A percentile compares a stretch with the other conserved stretches of the same genome.
These are phyloP conservation scores for Magnolia changhungtana DNA, from an alignment of 164 flowering plant species.

Conservation along the genomic window DNA sequence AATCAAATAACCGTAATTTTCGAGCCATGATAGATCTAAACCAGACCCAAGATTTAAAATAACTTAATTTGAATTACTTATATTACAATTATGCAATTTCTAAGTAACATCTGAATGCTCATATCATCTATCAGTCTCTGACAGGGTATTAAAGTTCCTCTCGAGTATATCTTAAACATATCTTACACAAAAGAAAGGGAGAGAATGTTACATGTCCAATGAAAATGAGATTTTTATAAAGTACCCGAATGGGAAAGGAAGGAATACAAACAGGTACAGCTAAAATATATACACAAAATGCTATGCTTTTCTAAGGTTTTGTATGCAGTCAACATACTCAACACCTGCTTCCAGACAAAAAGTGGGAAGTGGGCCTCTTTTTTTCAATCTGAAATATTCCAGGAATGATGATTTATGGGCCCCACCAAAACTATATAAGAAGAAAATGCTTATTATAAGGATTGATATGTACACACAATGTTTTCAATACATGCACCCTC, in stretches of 20 bases:
- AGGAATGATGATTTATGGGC: constrained; percentile 47
- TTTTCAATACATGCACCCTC: too few relatives aligned
- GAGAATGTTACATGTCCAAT: not conserved
- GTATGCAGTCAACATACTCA: constrained; percentile 32
- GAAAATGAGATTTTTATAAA: not conserved
- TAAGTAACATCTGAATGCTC: too few relatives aligned
- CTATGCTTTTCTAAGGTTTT: constrained; percentile 11
- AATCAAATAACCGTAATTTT: too few relatives aligned
- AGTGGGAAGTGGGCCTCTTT: constrained; percentile 40
- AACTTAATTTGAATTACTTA: too few relatives aligned
- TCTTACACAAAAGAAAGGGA: too few relatives aligned
- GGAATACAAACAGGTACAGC: not conserved
- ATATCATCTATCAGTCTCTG: too few relatives aligned
- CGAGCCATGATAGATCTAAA: too few relatives aligned
- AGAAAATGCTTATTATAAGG: constrained; percentile 9
- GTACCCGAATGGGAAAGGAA: not conserved
- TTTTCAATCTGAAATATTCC: constrained; percentile 49
- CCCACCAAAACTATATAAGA: constrained; percentile 17
- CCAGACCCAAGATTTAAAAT: too few relatives aligned
- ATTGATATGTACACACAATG: not conserved
- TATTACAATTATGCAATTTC: too few relatives aligned
- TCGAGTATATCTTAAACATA: too few relatives aligned
- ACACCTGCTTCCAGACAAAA: constrained; percentile 62
- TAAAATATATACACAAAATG: constrained; percentile 3
- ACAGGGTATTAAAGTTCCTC: too few relatives aligned